Evolutionary conservation across 1,284 basidiomycete species (phyloP).

Genomic region (Boletus mariae): DNA sequence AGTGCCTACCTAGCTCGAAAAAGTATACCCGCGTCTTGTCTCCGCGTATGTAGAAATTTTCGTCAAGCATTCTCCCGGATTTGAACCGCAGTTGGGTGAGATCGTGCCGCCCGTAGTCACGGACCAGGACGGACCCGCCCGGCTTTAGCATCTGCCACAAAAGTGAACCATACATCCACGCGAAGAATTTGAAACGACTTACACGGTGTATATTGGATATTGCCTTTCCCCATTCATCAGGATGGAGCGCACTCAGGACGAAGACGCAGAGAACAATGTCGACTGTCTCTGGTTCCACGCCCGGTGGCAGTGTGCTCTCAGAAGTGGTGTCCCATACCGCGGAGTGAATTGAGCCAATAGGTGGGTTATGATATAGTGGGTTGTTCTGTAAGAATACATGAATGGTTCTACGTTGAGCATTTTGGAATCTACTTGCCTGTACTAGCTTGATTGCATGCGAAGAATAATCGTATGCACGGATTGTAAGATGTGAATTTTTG

Average conservation of each 20-base stretch:
- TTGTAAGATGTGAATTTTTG: conserved; percentile 71
- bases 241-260: conserved; percentile 92
- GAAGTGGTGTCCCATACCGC: conserved; percentile 92
- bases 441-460: conserved; percentile 89
- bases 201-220: conserved; percentile 82
- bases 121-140: conserved; percentile 78
- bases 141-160: conserved; percentile 81
- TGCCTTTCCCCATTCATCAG: conserved; percentile 86
- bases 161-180: background rate
- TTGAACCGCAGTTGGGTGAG: conserved; percentile 94
- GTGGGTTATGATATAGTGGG: conserved; percentile 66
- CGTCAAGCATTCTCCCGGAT: conserved; percentile 80
- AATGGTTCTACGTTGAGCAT: background rate
- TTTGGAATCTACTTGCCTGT: conserved; percentile 45
- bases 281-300: conserved; percentile 61
- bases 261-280: conserved; percentile 95
- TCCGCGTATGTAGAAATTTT: conserved; percentile 92
- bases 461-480: conserved; percentile 91
- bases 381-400: conserved; percentile 44
- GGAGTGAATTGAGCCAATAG: conserved; percentile 71
- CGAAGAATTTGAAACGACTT: conserved; percentile 11
- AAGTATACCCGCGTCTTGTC: conserved; percentile 98
- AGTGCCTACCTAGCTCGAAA: conserved; percentile 71
- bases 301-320: conserved; percentile 53
- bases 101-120: conserved; percentile 96